phyloP scores from a whole-genome alignment of 345 rosid species.

The Stellera chamaejasme region DNA sequence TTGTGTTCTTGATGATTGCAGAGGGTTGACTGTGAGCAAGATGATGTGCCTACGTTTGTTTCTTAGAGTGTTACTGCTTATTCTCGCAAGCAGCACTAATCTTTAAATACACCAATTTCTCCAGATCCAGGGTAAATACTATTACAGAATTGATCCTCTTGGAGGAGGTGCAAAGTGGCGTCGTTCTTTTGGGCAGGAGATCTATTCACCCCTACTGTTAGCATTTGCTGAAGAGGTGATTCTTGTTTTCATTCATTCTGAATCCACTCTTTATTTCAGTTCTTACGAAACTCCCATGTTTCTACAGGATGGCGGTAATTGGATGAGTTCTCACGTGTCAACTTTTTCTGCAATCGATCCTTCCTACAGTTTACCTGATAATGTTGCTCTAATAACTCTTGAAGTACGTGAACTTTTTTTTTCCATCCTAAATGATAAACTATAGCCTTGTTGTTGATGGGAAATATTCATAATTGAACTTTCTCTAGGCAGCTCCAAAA shows the following conservation, averaged over 20 bases:
- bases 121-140: constrained; percentile 91
- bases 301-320: constrained; percentile 55
- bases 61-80: not conserved
- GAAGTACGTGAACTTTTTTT: constrained; percentile 40
- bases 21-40: constrained; percentile 63
- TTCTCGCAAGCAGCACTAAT: not conserved
- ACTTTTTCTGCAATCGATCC: constrained; percentile 71
- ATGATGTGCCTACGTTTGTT: not conserved
- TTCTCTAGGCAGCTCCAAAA: not conserved
- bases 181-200: constrained; percentile 81
- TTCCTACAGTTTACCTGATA: constrained; percentile 73
- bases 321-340: constrained; percentile 43
- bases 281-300: constrained; percentile 8
- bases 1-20: constrained; percentile 58
- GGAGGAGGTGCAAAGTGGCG: constrained; percentile 98
- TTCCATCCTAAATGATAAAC: not conserved
- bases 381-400: constrained; percentile 74
- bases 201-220: constrained; percentile 84
- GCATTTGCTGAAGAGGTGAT: constrained; percentile 78
- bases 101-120: constrained; percentile 11
- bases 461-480: too few relatives aligned
- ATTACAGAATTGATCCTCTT: constrained; percentile 68
- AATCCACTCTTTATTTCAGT: not conserved
- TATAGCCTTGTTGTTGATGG: too few relatives aligned
- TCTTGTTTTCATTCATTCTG: not conserved